Percentiles rank a stretch among this genome's conserved stretches.
phyloP scores from a whole-genome alignment of 208 protist genomes.

The Trypanosoma rangeli region DNA sequence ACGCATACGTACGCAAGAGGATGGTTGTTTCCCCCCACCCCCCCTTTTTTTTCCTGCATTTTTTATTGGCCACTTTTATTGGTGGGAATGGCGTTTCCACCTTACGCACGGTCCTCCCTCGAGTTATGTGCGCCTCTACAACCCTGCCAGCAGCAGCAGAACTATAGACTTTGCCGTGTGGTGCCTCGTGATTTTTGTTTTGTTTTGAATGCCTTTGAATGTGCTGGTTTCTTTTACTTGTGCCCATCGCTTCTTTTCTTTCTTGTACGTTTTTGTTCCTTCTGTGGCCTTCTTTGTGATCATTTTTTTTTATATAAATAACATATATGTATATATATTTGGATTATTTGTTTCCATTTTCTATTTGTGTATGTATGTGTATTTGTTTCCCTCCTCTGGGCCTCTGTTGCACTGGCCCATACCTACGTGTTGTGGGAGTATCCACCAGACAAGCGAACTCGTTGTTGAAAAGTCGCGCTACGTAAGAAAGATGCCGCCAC shows the following conservation, averaged over 20 bases:
- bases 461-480: not conserved
- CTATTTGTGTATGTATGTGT: not conserved
- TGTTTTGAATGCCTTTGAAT: not conserved
- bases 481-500: constrained; percentile 13
- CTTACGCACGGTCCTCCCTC: too few species aligned
- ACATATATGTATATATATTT: not conserved
- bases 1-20: not conserved
- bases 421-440: constrained; percentile 2
- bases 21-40: not conserved
- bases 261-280: not conserved
- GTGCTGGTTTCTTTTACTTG: not conserved
- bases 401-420: not conserved
- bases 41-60: not conserved
- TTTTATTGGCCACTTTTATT: not conserved
- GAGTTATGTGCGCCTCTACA: not conserved
- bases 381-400: not conserved
- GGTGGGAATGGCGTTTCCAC: too few species aligned
- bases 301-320: not conserved
- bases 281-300: not conserved
- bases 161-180: not conserved
- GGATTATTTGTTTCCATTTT: not conserved
- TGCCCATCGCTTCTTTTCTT: not conserved
- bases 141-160: not conserved
- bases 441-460: not conserved
- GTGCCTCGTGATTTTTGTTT: not conserved